These are phyloP conservation scores for Mercurialis annua DNA, from an alignment of 345 rosid genomes.

Conservation along the genomic window DNA sequence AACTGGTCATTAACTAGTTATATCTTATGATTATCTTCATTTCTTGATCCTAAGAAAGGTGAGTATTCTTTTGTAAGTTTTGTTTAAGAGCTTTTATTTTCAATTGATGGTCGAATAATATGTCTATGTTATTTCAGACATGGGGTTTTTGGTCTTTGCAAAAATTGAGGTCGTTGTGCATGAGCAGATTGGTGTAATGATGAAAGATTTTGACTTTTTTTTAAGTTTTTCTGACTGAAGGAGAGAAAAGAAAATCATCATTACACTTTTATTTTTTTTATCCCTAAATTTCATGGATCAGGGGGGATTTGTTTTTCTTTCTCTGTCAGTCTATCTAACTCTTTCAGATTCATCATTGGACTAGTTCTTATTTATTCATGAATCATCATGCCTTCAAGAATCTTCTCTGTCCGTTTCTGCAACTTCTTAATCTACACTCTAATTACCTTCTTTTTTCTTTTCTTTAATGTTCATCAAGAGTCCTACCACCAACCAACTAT, in stretches of 20 bases:
- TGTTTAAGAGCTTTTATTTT: background rate
- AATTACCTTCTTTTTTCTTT: constrained; percentile 16
- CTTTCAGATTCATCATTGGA: constrained; percentile 40
- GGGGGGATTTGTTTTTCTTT: constrained; percentile 16
- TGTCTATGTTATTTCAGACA: background rate
- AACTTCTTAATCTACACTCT: constrained; percentile 17
- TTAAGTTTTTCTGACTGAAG: constrained; percentile 32
- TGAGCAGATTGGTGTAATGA: constrained; percentile 68
- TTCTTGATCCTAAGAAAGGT: background rate
- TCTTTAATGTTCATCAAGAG: background rate
- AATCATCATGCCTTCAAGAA: constrained; percentile 45
- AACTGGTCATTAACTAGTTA: background rate
- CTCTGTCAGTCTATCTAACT: constrained; percentile 34
- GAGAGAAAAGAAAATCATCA: constrained; percentile 46
- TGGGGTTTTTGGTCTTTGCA: constrained; percentile 19
- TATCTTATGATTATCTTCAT: background rate
- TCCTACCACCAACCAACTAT: background rate
- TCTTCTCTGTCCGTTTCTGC: constrained; percentile 45
- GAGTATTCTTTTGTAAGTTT: constrained; percentile 13
- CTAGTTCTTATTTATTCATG: constrained; percentile 20
- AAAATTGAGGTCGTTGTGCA: constrained; percentile 24
- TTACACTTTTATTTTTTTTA: constrained; percentile 22
- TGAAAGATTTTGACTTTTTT: constrained; percentile 41
- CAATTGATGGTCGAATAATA: background rate
- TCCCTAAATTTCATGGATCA: constrained; percentile 36